Evolutionary conservation across 257 asterid genomes (phyloP).

Genomic region (Linaria vulgaris): DNA sequence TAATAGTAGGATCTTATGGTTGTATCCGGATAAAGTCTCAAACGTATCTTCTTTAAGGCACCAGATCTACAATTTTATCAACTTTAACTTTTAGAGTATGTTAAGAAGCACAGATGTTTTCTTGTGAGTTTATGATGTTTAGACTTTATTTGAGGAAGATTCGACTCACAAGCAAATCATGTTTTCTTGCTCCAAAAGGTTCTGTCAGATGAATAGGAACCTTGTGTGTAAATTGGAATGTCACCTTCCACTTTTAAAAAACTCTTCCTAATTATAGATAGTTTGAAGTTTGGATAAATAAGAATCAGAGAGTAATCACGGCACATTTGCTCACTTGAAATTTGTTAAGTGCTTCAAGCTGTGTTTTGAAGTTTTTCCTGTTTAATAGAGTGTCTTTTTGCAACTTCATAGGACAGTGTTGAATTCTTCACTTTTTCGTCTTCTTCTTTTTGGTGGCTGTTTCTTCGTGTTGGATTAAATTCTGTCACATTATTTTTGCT

Average conservation of each 20-base stretch:
- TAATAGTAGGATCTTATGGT: neutral
- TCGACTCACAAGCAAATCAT: too few species aligned
- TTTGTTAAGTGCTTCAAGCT: conserved; percentile 1
- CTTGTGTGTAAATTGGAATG: neutral
- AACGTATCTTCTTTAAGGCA: neutral
- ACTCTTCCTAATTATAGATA: conserved; percentile 4
- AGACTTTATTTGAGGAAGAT: too few species aligned
- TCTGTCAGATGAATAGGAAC: neutral
- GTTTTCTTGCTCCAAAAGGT: too few species aligned
- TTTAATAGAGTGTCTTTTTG: neutral
- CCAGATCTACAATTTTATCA: neutral
- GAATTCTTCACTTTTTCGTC: neutral
- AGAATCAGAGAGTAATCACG: neutral
- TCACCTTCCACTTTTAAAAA: neutral
- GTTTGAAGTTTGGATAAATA: neutral
- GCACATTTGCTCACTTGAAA: neutral
- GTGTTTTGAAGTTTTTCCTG: neutral
- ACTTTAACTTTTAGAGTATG: neutral
- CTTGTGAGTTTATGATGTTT: too few species aligned
- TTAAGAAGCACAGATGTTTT: neutral
- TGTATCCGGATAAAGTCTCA: neutral
- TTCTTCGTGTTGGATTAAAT: neutral
- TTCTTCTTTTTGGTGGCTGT: neutral
- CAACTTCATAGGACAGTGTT: conserved; percentile 3
- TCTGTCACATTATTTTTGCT: conserved; percentile 7